Percentiles rank a stretch among this genome's conserved stretches.
Conservation (phyloP, 257 asterid species). For the Rauvolfia tetraphylla region DNA sequence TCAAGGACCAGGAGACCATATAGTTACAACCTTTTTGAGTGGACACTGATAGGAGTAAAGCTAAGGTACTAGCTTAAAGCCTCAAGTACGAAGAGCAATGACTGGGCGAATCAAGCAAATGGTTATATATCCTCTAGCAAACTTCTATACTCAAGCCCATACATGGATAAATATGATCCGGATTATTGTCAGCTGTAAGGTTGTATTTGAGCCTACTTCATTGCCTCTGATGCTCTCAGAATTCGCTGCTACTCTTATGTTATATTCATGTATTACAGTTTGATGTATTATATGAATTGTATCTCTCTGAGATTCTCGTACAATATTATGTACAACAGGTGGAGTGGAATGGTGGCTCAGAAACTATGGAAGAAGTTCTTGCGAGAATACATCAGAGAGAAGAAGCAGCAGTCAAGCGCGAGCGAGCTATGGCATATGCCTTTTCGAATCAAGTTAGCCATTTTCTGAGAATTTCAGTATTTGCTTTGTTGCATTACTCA, state of each 20-base stretch:
- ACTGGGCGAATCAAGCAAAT: not conserved
- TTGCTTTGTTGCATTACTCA: not conserved
- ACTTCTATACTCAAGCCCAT: not conserved
- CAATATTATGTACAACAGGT: constrained; percentile 45
- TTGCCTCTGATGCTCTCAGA: not conserved
- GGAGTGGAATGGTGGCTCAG: constrained; percentile 85
- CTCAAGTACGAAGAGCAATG: not conserved
- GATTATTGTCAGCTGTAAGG: not conserved
- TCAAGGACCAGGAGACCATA: not conserved
- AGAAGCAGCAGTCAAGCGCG: constrained; percentile 84
- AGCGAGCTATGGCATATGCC: constrained; percentile 92
- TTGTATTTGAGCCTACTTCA: not conserved
- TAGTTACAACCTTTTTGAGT: not conserved
- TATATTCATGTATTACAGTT: not conserved
- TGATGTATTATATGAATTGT: not conserved
- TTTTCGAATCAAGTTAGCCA: constrained; percentile 77
- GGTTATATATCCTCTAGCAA: not conserved
- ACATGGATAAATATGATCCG: not conserved
- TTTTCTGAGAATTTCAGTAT: not conserved
- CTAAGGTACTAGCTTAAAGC: not conserved
- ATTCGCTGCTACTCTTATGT: not conserved
- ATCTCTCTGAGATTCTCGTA: not conserved
- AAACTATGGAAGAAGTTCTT: constrained; percentile 67
- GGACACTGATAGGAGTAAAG: no score
- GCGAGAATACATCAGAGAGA: constrained; percentile 86